Conservation (phyloP, 345 rosid species). For the Garcia nutans region DNA sequence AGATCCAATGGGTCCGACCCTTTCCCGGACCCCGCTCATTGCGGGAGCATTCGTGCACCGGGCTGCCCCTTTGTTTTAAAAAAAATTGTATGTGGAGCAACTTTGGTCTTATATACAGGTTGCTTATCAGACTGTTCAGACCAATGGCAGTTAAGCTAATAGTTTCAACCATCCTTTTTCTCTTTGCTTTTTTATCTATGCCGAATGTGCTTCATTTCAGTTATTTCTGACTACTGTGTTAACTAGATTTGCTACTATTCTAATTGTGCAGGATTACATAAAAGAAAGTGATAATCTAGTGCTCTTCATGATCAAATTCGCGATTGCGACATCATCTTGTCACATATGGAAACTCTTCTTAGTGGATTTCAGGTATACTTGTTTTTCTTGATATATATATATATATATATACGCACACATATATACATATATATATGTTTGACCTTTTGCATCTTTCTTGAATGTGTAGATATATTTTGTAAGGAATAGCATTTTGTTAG, state of each 20-base stretch:
- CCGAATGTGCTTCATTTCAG: background rate
- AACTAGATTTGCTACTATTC: slow-evolving; percentile 10
- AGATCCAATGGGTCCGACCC: no score
- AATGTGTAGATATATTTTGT: background rate
- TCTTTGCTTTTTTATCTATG: background rate
- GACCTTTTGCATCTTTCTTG: background rate
- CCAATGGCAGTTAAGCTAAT: background rate
- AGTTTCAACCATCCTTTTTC: background rate
- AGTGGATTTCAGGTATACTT: slow-evolving; percentile 87
- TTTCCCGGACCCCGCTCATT: no score
- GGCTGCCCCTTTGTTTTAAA: no score
- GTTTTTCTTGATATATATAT: no score
- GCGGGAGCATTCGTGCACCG: no score
- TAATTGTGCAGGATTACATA: slow-evolving; percentile 73
- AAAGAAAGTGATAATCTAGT: slow-evolving; percentile 95
- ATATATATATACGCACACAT: no score
- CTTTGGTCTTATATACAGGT: background rate
- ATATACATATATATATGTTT: no score
- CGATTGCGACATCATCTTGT: slow-evolving; percentile 85
- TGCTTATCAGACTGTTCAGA: background rate
- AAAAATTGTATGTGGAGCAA: background rate
- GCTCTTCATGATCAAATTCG: slow-evolving; percentile 94
- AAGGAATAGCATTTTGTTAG: background rate
- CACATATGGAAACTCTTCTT: slow-evolving; percentile 96
- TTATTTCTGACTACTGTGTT: background rate